These are phyloP conservation scores for Hibiscus syriacus DNA, from an alignment of 345 rosid species.

Conservation along the genomic window DNA sequence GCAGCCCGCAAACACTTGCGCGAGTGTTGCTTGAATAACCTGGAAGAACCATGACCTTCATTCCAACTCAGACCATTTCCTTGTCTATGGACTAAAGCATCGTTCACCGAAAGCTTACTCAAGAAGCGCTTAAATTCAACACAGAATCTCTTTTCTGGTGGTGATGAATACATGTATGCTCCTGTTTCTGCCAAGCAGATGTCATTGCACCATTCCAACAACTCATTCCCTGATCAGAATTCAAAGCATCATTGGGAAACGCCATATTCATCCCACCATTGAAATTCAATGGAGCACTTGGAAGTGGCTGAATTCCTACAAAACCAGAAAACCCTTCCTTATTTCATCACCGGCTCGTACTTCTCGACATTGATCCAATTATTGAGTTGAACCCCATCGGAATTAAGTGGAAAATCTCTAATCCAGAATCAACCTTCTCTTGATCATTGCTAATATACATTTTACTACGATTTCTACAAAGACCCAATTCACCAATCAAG, in stretches of 20 bases:
- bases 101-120: constrained; percentile 11
- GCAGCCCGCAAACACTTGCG: constrained; percentile 10
- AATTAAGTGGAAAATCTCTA: background rate
- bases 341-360: constrained; percentile 1
- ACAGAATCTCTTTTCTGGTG: background rate
- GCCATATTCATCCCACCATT: constrained; percentile 6
- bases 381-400: background rate
- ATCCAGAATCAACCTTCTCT: constrained; percentile 6
- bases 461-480: constrained; percentile 15
- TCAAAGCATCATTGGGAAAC: constrained; percentile 6
- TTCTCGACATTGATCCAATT: constrained; percentile 5
- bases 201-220: constrained; percentile 8
- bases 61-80: constrained; percentile 10
- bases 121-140: background rate
- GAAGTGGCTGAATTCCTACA: constrained; percentile 14
- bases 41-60: constrained; percentile 2
- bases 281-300: constrained; percentile 6
- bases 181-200: constrained; percentile 12
- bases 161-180: constrained; percentile 7
- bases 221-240: constrained; percentile 9
- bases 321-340: constrained; percentile 13
- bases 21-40: constrained; percentile 9
- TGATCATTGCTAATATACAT: constrained; percentile 12
- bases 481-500: constrained; percentile 20
- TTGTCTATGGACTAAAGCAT: constrained; percentile 11